Conservation (phyloP, 176 grass and related monocot genomes). For the Rhipidocladum racemiflorum region DNA sequence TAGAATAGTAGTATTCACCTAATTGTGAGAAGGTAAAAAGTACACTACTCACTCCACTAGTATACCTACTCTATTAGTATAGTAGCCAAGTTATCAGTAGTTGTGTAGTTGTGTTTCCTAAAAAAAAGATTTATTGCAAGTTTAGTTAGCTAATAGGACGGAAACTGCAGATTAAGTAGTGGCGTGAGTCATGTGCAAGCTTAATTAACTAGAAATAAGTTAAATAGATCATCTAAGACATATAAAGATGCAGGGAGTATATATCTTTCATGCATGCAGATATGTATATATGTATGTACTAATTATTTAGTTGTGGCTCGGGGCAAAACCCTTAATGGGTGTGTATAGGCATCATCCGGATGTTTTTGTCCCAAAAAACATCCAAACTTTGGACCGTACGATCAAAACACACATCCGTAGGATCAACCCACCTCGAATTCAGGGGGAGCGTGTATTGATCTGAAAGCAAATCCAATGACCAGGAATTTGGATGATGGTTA, state of each 20-base stretch:
- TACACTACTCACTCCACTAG: neutral
- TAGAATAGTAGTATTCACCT: neutral
- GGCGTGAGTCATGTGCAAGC: neutral
- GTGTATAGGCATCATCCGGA: too few relatives aligned
- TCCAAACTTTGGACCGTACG: too few relatives aligned
- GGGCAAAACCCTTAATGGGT: too few relatives aligned
- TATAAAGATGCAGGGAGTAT: neutral
- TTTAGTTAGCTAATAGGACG: conserved; percentile 23
- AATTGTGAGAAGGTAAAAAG: neutral
- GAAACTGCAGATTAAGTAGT: neutral
- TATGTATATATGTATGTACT: neutral
- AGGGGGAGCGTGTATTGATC: too few relatives aligned
- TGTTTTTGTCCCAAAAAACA: too few relatives aligned
- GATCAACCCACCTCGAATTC: too few relatives aligned
- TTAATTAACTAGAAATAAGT: neutral
- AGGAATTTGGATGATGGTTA: too few relatives aligned
- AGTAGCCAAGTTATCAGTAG: neutral
- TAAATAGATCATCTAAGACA: neutral
- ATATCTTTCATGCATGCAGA: neutral
- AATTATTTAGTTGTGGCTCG: neutral
- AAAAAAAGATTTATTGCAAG: neutral
- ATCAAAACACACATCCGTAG: too few relatives aligned
- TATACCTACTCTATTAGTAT: neutral
- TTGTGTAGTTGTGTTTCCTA: neutral
- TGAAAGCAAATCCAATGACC: too few relatives aligned